These are phyloP conservation scores for Phytopythium vexans DNA, from an alignment of 352 stramenopile species.

Conservation along the genomic window DNA sequence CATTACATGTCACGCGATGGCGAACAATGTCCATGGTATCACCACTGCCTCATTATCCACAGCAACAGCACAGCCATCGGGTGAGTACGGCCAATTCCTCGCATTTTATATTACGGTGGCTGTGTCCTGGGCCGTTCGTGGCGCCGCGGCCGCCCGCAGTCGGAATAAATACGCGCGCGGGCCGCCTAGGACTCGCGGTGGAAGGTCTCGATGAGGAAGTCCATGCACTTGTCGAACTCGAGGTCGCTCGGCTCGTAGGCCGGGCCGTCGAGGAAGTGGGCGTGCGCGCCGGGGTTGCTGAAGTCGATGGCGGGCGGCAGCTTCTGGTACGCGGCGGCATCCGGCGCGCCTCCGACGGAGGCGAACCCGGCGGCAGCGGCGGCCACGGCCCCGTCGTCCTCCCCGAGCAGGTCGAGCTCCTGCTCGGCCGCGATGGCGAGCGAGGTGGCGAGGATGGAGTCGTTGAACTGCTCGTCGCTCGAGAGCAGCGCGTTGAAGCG, in stretches of 20 bases:
- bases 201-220: constrained; percentile 77
- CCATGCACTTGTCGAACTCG: constrained; percentile 79
- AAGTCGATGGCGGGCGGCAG: constrained; percentile 47
- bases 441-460: constrained; percentile 72
- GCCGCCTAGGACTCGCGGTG: constrained; percentile 37
- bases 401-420: constrained; percentile 64
- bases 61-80: too few relatives aligned
- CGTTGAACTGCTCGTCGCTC: constrained; percentile 77
- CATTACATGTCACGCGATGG: too few relatives aligned
- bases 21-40: too few relatives aligned
- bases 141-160: too few relatives aligned
- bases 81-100: too few relatives aligned
- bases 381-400: constrained; percentile 31
- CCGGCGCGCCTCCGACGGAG: constrained; percentile 18
- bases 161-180: too few relatives aligned
- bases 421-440: constrained; percentile 70
- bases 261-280: constrained; percentile 45
- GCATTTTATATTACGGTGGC: too few relatives aligned
- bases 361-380: constrained; percentile 25
- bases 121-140: too few relatives aligned
- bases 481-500: constrained; percentile 68
- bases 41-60: too few relatives aligned
- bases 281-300: constrained; percentile 34
- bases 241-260: constrained; percentile 53
- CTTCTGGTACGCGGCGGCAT: constrained; percentile 45